phyloP scores from a whole-genome alignment of 2,329 filamentous ascomycete genomes.

The Triangularia verruculosa region DNA sequence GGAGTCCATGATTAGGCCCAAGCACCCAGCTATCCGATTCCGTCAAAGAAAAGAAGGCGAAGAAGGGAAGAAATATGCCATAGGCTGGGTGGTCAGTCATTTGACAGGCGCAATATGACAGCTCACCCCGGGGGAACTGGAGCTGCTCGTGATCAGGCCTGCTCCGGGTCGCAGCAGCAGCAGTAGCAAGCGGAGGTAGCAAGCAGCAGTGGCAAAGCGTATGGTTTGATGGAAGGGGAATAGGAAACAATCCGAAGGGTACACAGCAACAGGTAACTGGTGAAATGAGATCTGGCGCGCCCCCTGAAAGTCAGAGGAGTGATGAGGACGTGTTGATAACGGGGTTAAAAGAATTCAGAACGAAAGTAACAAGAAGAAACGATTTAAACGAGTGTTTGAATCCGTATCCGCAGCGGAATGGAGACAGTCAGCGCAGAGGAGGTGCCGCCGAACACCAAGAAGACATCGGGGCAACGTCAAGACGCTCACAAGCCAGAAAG shows the following conservation, averaged over 20 bases:
- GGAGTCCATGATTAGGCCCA: conserved; percentile 39
- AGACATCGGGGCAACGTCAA: conserved; percentile 27
- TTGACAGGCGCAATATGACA: conserved; percentile 24
- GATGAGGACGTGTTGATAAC: background rate
- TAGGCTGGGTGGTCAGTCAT: conserved; percentile 25
- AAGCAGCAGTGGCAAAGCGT: conserved; percentile 27
- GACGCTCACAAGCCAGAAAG: conserved; percentile 22
- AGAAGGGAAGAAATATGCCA: conserved; percentile 24
- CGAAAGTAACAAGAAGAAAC: background rate
- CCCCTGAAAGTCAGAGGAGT: background rate
- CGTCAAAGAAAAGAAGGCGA: conserved; percentile 18
- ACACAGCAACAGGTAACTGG: conserved; percentile 7
- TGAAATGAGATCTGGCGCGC: conserved; percentile 10
- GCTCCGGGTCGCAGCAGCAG: conserved; percentile 19
- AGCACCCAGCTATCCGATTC: conserved; percentile 17
- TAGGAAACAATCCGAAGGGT: background rate
- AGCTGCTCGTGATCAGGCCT: conserved; percentile 24
- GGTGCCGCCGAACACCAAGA: conserved; percentile 23
- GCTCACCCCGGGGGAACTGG: conserved; percentile 15
- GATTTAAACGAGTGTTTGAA: conserved; percentile 27
- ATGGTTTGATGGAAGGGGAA: background rate
- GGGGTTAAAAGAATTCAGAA: background rate
- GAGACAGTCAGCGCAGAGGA: conserved; percentile 24
- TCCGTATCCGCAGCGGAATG: conserved; percentile 9
- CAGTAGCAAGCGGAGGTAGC: conserved; percentile 1